Evolutionary conservation across 164 flowering plant species (phyloP).

Genomic region (Magnolia officinalis): DNA sequence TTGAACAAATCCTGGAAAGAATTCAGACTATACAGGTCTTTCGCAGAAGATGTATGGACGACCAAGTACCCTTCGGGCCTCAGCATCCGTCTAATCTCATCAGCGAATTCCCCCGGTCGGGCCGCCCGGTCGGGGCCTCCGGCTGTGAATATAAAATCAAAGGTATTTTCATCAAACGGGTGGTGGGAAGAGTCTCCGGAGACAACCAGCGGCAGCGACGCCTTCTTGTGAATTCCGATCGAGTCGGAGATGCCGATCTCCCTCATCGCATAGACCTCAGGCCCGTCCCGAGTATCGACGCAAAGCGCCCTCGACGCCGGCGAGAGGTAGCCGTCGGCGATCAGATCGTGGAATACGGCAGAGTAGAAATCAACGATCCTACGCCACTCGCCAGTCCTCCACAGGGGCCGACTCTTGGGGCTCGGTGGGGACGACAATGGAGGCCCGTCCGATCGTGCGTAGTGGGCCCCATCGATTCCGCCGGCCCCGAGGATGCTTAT

Average conservation of each 20-base stretch:
- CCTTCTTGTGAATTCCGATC: constrained; percentile 58
- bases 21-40: constrained; percentile 78
- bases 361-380: constrained; percentile 61
- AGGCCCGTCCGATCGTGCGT: constrained; percentile 3
- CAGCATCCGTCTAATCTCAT: constrained; percentile 65
- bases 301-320: constrained; percentile 60
- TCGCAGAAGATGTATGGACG: constrained; percentile 52
- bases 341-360: constrained; percentile 70
- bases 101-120: constrained; percentile 41
- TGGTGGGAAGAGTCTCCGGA: constrained; percentile 29
- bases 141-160: constrained; percentile 78
- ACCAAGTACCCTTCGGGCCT: constrained; percentile 85
- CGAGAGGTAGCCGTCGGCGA: constrained; percentile 52
- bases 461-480: constrained; percentile 14
- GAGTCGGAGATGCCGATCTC: constrained; percentile 76
- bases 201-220: constrained; percentile 56
- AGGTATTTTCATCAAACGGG: constrained; percentile 51
- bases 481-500: constrained; percentile 33
- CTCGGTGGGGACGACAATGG: constrained; percentile 8
- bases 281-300: constrained; percentile 49
- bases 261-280: constrained; percentile 62
- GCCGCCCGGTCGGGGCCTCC: constrained; percentile 52
- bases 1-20: constrained; percentile 61
- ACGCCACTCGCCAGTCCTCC: constrained; percentile 62
- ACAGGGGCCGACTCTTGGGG: constrained; percentile 29